phyloP scores from a whole-genome alignment of 495 filamentous ascomycete genomes.

The Penicillium angulare region DNA sequence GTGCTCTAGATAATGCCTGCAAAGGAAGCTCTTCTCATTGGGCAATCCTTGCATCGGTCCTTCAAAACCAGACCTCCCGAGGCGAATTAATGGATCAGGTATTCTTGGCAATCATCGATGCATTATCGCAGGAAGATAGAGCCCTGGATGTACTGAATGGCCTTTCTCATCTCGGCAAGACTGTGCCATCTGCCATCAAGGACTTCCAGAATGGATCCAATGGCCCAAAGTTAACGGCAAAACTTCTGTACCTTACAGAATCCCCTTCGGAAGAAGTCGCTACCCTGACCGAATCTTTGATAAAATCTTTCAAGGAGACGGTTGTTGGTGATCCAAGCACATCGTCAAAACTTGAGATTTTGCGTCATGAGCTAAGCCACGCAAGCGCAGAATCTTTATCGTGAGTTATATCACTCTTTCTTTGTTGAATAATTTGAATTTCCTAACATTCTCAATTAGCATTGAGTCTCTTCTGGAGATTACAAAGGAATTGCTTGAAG shows the following conservation, averaged over 20 bases:
- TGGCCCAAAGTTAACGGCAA: constrained; percentile 54
- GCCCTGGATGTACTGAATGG: constrained; percentile 37
- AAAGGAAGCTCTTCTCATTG: constrained; percentile 40
- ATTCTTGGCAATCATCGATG: constrained; percentile 37
- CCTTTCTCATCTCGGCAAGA: constrained; percentile 36
- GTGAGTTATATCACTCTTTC: constrained; percentile 26
- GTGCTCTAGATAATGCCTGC: constrained; percentile 35
- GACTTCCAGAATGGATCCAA: constrained; percentile 42
- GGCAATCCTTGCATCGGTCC: constrained; percentile 44
- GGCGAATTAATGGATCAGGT: constrained; percentile 42
- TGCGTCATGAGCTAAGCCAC: constrained; percentile 49
- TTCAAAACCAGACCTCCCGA: constrained; percentile 44
- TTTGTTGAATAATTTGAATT: not conserved
- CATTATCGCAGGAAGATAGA: constrained; percentile 33
- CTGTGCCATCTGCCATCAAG: constrained; percentile 33
- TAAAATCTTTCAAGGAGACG: constrained; percentile 37
- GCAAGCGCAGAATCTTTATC: constrained; percentile 55
- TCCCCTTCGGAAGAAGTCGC: constrained; percentile 54
- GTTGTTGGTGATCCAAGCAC: constrained; percentile 35
- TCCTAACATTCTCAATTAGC: constrained; percentile 23
- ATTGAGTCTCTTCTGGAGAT: constrained; percentile 54
- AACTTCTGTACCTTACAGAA: constrained; percentile 57
- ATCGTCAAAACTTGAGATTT: constrained; percentile 48
- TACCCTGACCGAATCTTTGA: constrained; percentile 45
- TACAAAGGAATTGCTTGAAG: constrained; percentile 50